phyloP scores from a whole-genome alignment of 2,329 filamentous ascomycete genomes.

The Penicillium aurantiogriseum region DNA sequence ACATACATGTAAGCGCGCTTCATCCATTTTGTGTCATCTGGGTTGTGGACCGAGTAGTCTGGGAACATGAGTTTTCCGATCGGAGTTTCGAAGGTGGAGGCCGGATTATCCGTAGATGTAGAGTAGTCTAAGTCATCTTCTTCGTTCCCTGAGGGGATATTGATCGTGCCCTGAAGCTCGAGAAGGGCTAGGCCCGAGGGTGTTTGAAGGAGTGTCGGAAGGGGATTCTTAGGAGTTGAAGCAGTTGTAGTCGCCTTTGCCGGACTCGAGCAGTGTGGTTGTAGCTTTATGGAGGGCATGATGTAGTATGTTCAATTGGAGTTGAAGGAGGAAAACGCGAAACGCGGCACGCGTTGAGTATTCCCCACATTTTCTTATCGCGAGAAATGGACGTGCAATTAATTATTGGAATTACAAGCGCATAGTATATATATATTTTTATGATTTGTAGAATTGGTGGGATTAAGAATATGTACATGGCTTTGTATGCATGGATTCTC shows the following conservation, averaged over 20 bases:
- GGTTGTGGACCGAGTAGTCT: conserved; percentile 60
- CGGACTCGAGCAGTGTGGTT: conserved; percentile 25
- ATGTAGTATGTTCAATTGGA: neutral
- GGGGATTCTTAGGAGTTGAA: conserved; percentile 50
- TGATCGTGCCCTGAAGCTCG: conserved; percentile 89
- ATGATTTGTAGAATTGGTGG: neutral
- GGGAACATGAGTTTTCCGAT: conserved; percentile 79
- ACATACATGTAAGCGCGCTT: conserved; percentile 85
- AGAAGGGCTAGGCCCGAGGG: conserved; percentile 85
- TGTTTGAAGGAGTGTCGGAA: conserved; percentile 82
- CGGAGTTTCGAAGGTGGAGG: conserved; percentile 44
- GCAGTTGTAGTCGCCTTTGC: neutral
- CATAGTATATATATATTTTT: too few relatives aligned
- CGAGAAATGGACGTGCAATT: neutral
- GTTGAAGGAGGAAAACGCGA: conserved; percentile 10
- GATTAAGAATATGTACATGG: neutral
- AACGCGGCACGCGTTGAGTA: conserved; percentile 19
- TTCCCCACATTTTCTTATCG: conserved; percentile 15
- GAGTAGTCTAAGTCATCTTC: conserved; percentile 30
- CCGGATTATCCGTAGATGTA: conserved; percentile 9
- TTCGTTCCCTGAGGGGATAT: conserved; percentile 57
- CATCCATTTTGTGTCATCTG: conserved; percentile 73
- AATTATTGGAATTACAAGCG: neutral
- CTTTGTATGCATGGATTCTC: neutral
- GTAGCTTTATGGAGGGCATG: conserved; percentile 45